Conservation (phyloP, 176 grass and related monocot genomes). For the Avena insularis region DNA sequence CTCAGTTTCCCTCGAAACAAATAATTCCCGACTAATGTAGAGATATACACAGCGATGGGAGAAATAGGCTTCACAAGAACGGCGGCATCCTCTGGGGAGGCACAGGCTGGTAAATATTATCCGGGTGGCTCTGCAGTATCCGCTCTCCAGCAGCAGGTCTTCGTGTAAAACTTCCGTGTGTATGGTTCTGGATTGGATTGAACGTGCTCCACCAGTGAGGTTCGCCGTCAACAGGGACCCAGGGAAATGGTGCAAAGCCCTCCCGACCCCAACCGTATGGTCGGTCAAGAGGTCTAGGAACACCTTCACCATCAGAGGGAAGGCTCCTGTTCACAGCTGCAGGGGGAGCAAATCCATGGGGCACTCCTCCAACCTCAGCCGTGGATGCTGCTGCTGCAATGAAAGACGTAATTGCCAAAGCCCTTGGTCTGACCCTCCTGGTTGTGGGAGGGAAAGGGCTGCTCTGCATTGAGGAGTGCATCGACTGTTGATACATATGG, state of each 20-base stretch:
- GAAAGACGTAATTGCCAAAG: slow-evolving; percentile 71
- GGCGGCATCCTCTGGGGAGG: slow-evolving; percentile 63
- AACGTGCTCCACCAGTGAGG: slow-evolving; percentile 79
- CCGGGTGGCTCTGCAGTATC: slow-evolving; percentile 49
- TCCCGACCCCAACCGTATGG: slow-evolving; percentile 61
- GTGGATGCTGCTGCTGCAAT: slow-evolving; percentile 62
- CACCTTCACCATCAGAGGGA: slow-evolving; percentile 51
- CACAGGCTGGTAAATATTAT: slow-evolving; percentile 62
- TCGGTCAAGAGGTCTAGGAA: slow-evolving; percentile 56
- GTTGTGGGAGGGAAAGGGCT: slow-evolving; percentile 58
- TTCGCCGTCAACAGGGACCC: slow-evolving; percentile 66
- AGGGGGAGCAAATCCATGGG: slow-evolving; percentile 63
- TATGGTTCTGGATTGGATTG: slow-evolving; percentile 66
- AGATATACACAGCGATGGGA: slow-evolving; percentile 45
- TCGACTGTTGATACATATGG: slow-evolving; percentile 67
- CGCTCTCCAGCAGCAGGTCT: slow-evolving; percentile 55
- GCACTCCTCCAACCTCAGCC: slow-evolving; percentile 52
- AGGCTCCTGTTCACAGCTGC: slow-evolving; percentile 54
- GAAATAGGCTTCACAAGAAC: slow-evolving; percentile 53
- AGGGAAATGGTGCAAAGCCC: slow-evolving; percentile 54
- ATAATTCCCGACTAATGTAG: slow-evolving; percentile 36
- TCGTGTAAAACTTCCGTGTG: slow-evolving; percentile 59
- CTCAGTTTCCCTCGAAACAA: slow-evolving; percentile 42
- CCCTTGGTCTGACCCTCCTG: slow-evolving; percentile 79
- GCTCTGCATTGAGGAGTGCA: slow-evolving; percentile 54